Base-by-base conservation (phyloP, 1,284 basidiomycete species). In the Ustilago nuda region DNA sequence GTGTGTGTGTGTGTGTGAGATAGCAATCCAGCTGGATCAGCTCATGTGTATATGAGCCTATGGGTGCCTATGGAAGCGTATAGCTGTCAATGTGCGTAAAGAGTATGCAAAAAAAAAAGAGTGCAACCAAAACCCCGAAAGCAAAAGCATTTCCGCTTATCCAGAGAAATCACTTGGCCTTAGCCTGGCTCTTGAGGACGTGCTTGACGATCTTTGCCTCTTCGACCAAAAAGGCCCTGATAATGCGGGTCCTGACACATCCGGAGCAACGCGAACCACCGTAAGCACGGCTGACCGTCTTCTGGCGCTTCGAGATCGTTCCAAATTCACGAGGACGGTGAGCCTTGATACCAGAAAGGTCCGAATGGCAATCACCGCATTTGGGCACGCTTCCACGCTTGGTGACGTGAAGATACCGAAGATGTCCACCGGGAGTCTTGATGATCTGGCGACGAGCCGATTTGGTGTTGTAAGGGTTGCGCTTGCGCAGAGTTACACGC, bases 201-300 rank as follows among this genome's bases (percentile, higher is more conserved):
- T 91, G 93, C 92, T 99, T 99, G 87, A 99, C 96, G 84, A 99
- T 98, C 91, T 98, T 99, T 56, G 96, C 96, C 90, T 99, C 95
- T 90, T 99, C 97, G 66, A 99, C 94, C 76, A 99, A 89, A 92
- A 99, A 99, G 77, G 97, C 95, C 72, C 97, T 94, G 85, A 99
- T 92, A 85, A 99, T 95, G 82, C 60, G 36, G 27, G 83, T 84
- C 51, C 84, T 74, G 39, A 85, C 83, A 62, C 84, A 85, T 58
- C 72, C 73, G 33, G 80, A 81, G 79, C 84, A 85, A 53, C 84
- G 76, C 64, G 67, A 77, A 27, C 84, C 84, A 67, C 84, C 84
- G 78, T 85, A 85, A 41, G 84, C 84, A 39, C 84, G 76, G 70
- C 79, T 76, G 19, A 85, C 84, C 11, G 79, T 78, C 84, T 85